Evolutionary conservation across 108 stramenopile genomes (phyloP).

Genomic region (Skeletonema marinoi): DNA sequence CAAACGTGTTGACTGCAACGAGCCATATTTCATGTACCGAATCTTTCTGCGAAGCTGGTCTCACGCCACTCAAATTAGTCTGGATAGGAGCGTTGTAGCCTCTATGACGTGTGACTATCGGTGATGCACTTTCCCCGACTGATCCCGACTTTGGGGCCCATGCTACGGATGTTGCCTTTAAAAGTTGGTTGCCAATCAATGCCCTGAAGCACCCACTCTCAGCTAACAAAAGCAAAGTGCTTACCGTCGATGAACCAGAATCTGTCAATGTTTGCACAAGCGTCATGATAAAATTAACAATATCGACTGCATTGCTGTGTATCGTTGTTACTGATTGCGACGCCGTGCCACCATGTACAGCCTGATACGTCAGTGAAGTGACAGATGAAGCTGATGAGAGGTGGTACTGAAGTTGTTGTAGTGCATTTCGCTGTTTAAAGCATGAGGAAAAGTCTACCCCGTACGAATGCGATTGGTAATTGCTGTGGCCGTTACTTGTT

Average conservation of each 20-base stretch:
- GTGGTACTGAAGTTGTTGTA: conserved; percentile 17
- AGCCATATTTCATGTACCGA: conserved; percentile 45
- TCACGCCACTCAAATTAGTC: neutral
- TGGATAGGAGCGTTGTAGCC: conserved; percentile 18
- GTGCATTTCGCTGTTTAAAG: conserved; percentile 34
- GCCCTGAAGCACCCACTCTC: conserved; percentile 29
- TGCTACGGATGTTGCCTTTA: conserved; percentile 15
- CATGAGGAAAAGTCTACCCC: conserved; percentile 39
- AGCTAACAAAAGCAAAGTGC: conserved; percentile 24
- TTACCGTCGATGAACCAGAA: conserved; percentile 23
- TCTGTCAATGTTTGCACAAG: conserved; percentile 31
- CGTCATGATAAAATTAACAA: conserved; percentile 19
- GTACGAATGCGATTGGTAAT: conserved; percentile 13
- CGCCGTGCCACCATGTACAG: conserved; percentile 18
- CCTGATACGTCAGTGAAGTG: conserved; percentile 36
- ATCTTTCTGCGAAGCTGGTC: conserved; percentile 23
- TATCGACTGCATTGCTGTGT: conserved; percentile 33
- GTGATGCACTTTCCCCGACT: neutral
- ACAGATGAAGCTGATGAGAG: conserved; percentile 29
- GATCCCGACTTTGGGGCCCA: conserved; percentile 4
- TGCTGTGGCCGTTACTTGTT: conserved; percentile 2
- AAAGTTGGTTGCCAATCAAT: conserved; percentile 34
- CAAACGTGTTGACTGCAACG: conserved; percentile 19
- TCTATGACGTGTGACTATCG: conserved; percentile 15
- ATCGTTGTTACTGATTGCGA: conserved; percentile 14